phyloP scores from a whole-genome alignment of 2,329 filamentous ascomycete genomes.

The Aspergillus flavus region DNA sequence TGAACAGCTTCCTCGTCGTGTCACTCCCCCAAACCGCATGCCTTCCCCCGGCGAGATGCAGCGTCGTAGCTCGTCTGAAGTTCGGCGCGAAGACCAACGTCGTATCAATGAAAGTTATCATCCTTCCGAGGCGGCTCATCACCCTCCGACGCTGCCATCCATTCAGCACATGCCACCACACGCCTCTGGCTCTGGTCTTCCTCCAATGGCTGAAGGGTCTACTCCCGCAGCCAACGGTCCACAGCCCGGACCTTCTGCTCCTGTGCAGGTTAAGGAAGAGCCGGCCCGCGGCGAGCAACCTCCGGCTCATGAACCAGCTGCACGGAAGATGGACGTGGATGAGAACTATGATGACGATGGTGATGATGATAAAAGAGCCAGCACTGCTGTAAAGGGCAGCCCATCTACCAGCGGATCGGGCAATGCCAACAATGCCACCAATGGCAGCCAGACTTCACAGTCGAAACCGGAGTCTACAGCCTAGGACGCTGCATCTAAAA shows the following conservation, averaged over 20 bases:
- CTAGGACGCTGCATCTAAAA: conserved; percentile 16
- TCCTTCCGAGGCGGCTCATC: conserved; percentile 89
- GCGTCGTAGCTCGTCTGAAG: conserved; percentile 77
- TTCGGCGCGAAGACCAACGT: conserved; percentile 68
- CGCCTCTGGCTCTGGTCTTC: conserved; percentile 58
- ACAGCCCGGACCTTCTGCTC: conserved; percentile 39
- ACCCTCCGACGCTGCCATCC: conserved; percentile 66
- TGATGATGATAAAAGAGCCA: conserved; percentile 71
- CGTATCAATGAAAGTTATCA: conserved; percentile 80
- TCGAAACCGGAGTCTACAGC: conserved; percentile 35
- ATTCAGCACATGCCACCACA: conserved; percentile 49
- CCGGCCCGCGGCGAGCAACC: conserved; percentile 50
- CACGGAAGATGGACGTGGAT: conserved; percentile 93
- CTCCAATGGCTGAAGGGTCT: conserved; percentile 55
- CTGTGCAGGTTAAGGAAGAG: conserved; percentile 64
- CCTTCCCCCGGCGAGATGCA: conserved; percentile 71
- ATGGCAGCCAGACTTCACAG: conserved; percentile 31
- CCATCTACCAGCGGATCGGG: conserved; percentile 35
- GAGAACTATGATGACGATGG: conserved; percentile 96
- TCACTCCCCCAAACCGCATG: conserved; percentile 55
- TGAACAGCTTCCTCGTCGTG: conserved; percentile 77
- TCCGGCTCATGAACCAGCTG: conserved; percentile 74
- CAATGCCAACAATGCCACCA: conserved; percentile 29
- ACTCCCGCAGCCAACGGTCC: conserved; percentile 46
- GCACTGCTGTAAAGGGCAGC: conserved; percentile 36